Conservation (phyloP, 257 asterid genomes). For the Perilla frutescens region DNA sequence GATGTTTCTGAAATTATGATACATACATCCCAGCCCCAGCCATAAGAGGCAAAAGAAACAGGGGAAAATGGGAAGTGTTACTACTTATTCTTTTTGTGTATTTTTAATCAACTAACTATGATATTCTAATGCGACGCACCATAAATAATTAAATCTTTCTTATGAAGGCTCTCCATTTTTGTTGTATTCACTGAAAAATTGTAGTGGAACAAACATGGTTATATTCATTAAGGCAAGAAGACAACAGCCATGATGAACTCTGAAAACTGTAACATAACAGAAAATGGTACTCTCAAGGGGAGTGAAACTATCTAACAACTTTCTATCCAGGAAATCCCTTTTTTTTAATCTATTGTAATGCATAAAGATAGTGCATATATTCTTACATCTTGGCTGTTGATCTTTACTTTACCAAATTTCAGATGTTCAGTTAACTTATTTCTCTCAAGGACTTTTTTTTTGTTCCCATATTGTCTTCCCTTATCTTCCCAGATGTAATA, state of each 20-base stretch:
- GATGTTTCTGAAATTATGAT: background rate
- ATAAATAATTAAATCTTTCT: background rate
- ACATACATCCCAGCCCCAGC: constrained; percentile 15
- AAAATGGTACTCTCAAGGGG: background rate
- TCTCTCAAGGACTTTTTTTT: background rate
- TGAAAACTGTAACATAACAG: background rate
- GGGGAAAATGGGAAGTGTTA: background rate
- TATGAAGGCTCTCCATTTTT: background rate
- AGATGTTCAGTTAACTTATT: background rate
- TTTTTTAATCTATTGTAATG: background rate
- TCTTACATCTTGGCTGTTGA: background rate
- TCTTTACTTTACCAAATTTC: background rate
- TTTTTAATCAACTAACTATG: background rate
- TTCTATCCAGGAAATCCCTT: background rate
- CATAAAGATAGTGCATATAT: background rate
- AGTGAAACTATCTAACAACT: background rate
- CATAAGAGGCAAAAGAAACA: constrained; percentile 16
- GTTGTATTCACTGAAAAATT: background rate
- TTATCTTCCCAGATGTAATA: background rate
- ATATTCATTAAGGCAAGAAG: background rate
- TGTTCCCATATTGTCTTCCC: background rate
- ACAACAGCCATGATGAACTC: background rate
- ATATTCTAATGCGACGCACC: constrained; percentile 10
- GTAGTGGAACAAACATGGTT: background rate
- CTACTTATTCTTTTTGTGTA: background rate